These are phyloP conservation scores for Polyporus arcularius DNA, from an alignment of 768 basidiomycete genomes.

Conservation along the genomic window DNA sequence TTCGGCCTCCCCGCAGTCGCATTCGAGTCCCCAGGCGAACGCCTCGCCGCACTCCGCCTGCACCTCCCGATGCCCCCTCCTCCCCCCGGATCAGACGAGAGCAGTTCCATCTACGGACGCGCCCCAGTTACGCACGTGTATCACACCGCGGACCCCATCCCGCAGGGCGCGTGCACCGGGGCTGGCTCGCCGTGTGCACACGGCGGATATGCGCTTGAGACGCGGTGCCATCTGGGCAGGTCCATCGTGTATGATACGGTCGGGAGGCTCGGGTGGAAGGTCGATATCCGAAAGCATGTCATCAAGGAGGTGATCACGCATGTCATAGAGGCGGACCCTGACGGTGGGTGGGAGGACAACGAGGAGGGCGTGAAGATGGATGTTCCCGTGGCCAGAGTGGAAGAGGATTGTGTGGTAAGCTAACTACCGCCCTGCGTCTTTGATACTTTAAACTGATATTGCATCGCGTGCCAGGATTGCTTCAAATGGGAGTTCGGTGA, in stretches of 20 bases:
- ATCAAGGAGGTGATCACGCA: constrained; percentile 56
- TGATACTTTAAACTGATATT: not conserved
- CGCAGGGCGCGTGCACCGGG: constrained; percentile 58
- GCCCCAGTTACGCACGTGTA: constrained; percentile 48
- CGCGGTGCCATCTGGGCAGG: constrained; percentile 62
- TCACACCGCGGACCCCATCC: constrained; percentile 73
- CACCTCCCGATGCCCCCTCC: constrained; percentile 59
- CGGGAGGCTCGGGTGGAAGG: constrained; percentile 58
- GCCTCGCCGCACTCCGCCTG: constrained; percentile 58
- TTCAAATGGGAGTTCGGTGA: constrained; percentile 74
- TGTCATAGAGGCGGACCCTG: constrained; percentile 51
- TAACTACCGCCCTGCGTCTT: not conserved
- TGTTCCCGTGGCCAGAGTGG: constrained; percentile 58
- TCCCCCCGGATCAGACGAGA: not conserved
- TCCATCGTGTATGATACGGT: constrained; percentile 71
- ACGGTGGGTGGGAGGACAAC: constrained; percentile 40
- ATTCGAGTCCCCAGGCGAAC: constrained; percentile 67
- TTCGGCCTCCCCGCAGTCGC: constrained; percentile 67
- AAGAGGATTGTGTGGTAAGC: constrained; percentile 64
- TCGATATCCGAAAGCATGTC: constrained; percentile 55
- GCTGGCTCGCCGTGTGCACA: constrained; percentile 52
- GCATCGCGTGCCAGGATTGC: constrained; percentile 54
- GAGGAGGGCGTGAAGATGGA: constrained; percentile 42
- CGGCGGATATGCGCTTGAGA: constrained; percentile 68
- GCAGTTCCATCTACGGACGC: constrained; percentile 1